phyloP scores from a whole-genome alignment of 345 rosid species.

The Laguncularia racemosa region DNA sequence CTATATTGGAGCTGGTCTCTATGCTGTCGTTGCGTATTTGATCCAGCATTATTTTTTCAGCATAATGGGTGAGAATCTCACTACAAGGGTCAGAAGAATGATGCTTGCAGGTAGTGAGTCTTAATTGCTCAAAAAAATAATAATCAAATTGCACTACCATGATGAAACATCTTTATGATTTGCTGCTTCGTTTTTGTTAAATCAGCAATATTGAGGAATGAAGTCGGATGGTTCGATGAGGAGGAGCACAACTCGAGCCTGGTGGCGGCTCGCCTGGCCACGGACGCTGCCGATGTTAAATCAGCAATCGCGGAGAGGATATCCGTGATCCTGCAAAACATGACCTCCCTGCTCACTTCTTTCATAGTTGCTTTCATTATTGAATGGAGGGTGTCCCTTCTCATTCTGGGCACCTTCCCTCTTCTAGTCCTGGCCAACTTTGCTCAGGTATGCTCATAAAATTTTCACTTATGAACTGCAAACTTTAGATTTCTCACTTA shows the following conservation, averaged over 20 bases:
- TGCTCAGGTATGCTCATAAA: constrained; percentile 65
- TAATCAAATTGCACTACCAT: not conserved
- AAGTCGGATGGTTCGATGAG: constrained; percentile 99
- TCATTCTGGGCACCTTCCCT: constrained; percentile 89
- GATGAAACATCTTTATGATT: too few species aligned
- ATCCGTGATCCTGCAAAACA: constrained; percentile 93
- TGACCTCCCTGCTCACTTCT: constrained; percentile 97
- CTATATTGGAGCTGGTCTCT: constrained; percentile 93
- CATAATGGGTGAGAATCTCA: constrained; percentile 99
- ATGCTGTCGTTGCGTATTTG: constrained; percentile 91
- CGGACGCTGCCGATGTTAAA: constrained; percentile 95
- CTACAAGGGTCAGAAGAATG: constrained; percentile 96
- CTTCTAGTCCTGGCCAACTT: constrained; percentile 97
- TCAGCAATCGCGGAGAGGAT: constrained; percentile 97
- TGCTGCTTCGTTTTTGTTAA: not conserved
- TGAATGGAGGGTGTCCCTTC: constrained; percentile 99
- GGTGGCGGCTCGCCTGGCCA: constrained; percentile 74
- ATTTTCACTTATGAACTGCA: constrained; percentile 32
- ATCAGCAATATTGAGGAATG: constrained; percentile 88
- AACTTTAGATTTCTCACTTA: constrained; percentile 2
- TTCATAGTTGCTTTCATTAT: constrained; percentile 96
- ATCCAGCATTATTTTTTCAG: constrained; percentile 99
- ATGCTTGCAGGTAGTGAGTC: constrained; percentile 89
- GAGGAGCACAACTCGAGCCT: constrained; percentile 98
- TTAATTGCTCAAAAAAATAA: not conserved